Evolutionary conservation across 2,329 filamentous ascomycete species (phyloP), one percentile per base, ranked within the genome.

Genomic region (Alternaria sp.): DNA sequence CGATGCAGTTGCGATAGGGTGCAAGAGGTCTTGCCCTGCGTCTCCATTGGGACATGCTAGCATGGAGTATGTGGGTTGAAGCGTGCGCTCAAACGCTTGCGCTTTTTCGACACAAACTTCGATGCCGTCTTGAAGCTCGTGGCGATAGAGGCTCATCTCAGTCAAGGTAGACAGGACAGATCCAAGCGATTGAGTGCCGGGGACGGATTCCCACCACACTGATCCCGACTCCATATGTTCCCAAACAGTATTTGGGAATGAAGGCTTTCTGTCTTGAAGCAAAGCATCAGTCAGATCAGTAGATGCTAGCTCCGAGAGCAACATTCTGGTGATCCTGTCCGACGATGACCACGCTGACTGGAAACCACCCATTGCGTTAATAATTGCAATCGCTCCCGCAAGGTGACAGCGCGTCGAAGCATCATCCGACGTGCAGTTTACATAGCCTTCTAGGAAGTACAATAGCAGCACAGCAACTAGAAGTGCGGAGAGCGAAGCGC

Each of bases 301-400:
- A 24, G 62, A 63, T 34, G 62, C 62, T 28, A 65, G 52, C 51
- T 65, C 60, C 7, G 60, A 63, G 8, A 65, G 51, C 4, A 65
- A 51, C 60, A 65, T 63, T 23, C 55, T 57, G 1, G 51, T 58
- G 17, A 58, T 54, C 28, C 48, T 58, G 24, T 60, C 56, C 4
- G 53, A 60, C 6, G 51, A 48, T 23, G 29, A 41, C 48, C 51
- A 57, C 7, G 54, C 54, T 11, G 56, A 37, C 29, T 54, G 36
- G 11, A 65, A 60, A 6, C 90, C 5, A 92, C 90, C 13, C 86
- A 90, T 67, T 91, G 90, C 42, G 91, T 97, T 65, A 85, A 93
- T 77, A 87, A 89, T 54, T 86, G 86, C 48, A 89, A 96, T 80
- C 90, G 89, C 74, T 14, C 62, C 62, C 5, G 62, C 42, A 24